Base-by-base conservation (phyloP, 1,284 basidiomycete genomes). In the Apiotrichum montevideense region DNA sequence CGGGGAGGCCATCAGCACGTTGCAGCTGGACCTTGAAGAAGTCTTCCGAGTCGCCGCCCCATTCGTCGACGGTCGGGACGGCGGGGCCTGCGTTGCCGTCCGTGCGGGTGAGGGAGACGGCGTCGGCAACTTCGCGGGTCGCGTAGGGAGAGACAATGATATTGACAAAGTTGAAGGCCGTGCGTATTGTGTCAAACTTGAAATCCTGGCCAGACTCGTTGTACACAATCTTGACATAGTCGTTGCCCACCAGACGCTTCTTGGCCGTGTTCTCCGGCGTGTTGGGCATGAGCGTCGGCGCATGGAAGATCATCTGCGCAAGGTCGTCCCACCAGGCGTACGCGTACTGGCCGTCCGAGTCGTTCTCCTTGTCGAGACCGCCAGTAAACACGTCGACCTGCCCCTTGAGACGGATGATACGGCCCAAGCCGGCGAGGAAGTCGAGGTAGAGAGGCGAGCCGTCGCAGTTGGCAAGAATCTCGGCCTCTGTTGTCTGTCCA, bases 251-350 rank as follows among this genome's bases (percentile, higher is more conserved):
- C 67, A 94, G 88, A 14, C 86, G 81, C 75, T 96, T 96, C 79
- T 98, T 98, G 79, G 84, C 82, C 59, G 83, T 86, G 69, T 92
- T 87, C 54, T 82, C 74, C 6, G 81, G 71, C n/a, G 79, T 75
- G 52, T 85, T 87, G 2, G 96, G 96, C 96, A 98, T 98, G 78
- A 99, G 85, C 1, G 96, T 98, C 2, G 95, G 89, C 1, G 92
- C 88, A 75, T 98, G 96, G 75, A 91, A 99, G 52, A 97, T 82
- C 58, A 97, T 85, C 72, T 98, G 96, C 14, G 88, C 87, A 46
- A 97, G 94, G 69, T 97, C 93, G 75, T 99, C 93, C 87, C 92
- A 94, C 94, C 95, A 98, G 0, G 94, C 93, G 69, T 98, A 98
- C 0, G 92, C 89, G 69, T 92, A 95, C 74, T 78, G 73, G 33